Base-by-base conservation (phyloP, 2,329 filamentous ascomycete genomes). In the Fusarium multiceps region DNA sequence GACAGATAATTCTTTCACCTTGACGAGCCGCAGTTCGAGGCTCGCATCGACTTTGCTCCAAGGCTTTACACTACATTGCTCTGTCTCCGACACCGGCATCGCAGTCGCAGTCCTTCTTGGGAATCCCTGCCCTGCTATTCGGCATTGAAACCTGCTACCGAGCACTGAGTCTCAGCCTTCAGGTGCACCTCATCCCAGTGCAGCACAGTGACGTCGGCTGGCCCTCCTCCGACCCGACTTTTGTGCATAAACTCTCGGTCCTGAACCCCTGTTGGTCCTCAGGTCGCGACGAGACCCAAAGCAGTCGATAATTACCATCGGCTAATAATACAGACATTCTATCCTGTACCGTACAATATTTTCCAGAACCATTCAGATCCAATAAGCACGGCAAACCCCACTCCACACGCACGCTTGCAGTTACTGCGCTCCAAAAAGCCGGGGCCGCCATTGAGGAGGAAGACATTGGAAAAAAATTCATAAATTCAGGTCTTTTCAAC, bases 361-460 rank as follows among this genome's bases (percentile, higher is more conserved):
- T 49, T 48, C 59, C 47, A 56, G 62, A 67, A 58, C 34, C 46
- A 62, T 59, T 65, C 63, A 73, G 74, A 72, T 73, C 68, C 72
- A 74, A 71, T 69, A 69, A 61, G 53, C 59, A 63, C 54, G 58
- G 59, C 21, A 55, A 55, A 59, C 63, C 58, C 68, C 69, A 71
- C 54, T 61, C 64, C 55, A 46, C 65, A 51, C 42, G 49, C 58
- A 48, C 54, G 32, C 54, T 49, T 59, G 48, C 55, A 64, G 66
- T 49, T 63, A 30, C 28, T 30, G 55, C 55, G 63, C 65, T 74
- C 68, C 60, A 73, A 68, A 57, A 72, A 64, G 43, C 58, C 60
- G 57, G 71, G 69, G 67, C 62, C 63, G 72, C 67, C 63, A 67
- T 75, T 71, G 59, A 56, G 27, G 34, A 34, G 23, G 40, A 34